phyloP scores from a whole-genome alignment of 495 filamentous ascomycete genomes.

The Tuber aestivum region DNA sequence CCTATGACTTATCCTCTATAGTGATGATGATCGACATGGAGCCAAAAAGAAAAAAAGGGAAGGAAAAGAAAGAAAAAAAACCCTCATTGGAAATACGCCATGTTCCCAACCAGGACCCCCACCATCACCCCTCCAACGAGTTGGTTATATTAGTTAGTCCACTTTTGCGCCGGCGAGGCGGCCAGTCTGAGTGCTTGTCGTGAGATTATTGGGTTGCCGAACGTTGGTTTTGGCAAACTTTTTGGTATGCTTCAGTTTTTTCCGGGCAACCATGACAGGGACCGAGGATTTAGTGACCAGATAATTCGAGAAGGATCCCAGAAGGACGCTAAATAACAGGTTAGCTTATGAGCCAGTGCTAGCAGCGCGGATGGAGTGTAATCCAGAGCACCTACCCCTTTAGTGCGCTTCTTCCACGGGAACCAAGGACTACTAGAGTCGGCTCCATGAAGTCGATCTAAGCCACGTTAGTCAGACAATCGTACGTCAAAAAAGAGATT shows the following conservation, averaged over 20 bases:
- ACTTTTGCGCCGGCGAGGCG: constrained; percentile 51
- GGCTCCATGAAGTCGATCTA: constrained; percentile 85
- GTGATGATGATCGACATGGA: background rate
- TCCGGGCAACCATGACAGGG: constrained; percentile 89
- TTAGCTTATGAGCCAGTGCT: constrained; percentile 16
- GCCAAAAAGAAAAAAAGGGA: background rate
- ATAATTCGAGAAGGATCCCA: constrained; percentile 93
- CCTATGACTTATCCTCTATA: background rate
- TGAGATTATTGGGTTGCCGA: constrained; percentile 55
- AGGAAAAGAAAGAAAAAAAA: background rate
- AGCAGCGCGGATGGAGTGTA: background rate
- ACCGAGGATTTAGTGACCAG: constrained; percentile 91
- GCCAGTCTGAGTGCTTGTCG: constrained; percentile 42
- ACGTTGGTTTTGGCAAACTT: constrained; percentile 55
- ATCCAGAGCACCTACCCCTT: constrained; percentile 65
- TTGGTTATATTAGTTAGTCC: constrained; percentile 43
- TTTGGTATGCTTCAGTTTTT: constrained; percentile 67
- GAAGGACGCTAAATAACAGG: constrained; percentile 59
- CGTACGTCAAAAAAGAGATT: background rate
- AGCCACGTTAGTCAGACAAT: constrained; percentile 18
- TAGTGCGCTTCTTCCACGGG: constrained; percentile 78
- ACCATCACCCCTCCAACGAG: background rate
- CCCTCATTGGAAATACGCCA: background rate
- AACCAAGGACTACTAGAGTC: constrained; percentile 89
- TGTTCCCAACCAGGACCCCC: background rate